A percentile compares a stretch with the other conserved stretches of the same genome.
phyloP scores from a whole-genome alignment of 345 rosid species.

The Syzygium aromaticum region DNA sequence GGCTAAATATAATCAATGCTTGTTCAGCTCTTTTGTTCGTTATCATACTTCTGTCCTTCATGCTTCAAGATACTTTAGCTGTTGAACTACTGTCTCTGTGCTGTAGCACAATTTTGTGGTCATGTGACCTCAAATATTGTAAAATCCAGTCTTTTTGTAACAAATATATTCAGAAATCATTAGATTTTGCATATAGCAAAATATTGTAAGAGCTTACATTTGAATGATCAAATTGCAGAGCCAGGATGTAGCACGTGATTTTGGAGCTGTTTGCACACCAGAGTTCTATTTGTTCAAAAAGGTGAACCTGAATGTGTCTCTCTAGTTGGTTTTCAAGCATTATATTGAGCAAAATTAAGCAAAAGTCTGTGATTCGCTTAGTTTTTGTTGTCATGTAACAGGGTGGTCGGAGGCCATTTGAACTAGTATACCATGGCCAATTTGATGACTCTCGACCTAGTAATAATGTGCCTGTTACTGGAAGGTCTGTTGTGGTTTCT shows the following conservation, averaged over 20 bases:
- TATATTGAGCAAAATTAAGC: neutral
- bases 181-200: neutral
- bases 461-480: conserved; percentile 52
- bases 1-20: neutral
- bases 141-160: neutral
- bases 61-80: neutral
- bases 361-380: neutral
- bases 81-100: neutral
- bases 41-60: neutral
- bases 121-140: neutral
- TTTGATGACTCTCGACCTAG: conserved; percentile 89
- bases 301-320: conserved; percentile 23
- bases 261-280: conserved; percentile 85
- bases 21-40: neutral
- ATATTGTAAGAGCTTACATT: neutral
- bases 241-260: conserved; percentile 70
- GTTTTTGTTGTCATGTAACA: conserved; percentile 10
- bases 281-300: conserved; percentile 81
- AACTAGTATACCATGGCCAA: conserved; percentile 87
- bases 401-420: conserved; percentile 91
- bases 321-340: neutral
- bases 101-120: neutral
- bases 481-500: conserved; percentile 39
- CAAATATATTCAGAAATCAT: neutral
- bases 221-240: conserved; percentile 30